Evolutionary conservation across 495 filamentous ascomycete species (phyloP), one percentile per base, ranked within the genome.

Genomic region (Haplographium delicatum): DNA sequence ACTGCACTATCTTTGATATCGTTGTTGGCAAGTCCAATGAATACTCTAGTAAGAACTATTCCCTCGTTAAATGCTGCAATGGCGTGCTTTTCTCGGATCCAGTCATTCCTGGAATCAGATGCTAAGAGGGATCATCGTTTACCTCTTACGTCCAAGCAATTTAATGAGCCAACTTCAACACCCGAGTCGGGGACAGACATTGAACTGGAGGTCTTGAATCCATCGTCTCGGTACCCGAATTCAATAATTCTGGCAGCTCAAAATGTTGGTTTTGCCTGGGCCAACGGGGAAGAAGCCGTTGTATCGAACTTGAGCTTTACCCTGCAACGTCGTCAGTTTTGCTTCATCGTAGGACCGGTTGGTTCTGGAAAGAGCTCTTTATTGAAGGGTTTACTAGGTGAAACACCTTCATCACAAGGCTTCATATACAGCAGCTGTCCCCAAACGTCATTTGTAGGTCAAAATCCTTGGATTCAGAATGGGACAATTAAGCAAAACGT

Each of bases 401-500:
- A 81, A 56, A 61, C 74, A 13, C 64, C 70, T 2, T 58, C 54
- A 5, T 24, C 44, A n/a, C 13, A 56, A 39, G 65, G 66, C 9
- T 51, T 46, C 25, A 47, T 67, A 1, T 47, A 59, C 24, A 26
- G 50, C 4, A 39, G 39, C 39, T 28, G 40, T 22, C 44, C 13
- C 4, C 31, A 10, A 6, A 57, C 68, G 34, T 68, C 67, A 1
- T 71, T 66, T 39, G 72, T 70, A 51, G 68, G 67, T 5, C 66
- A 73, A 34, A 68, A 62, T 1, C 60, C 70, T 0, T 81, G 81
- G 69, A 73, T 80, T 24, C 74, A 71, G 60, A 85, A 84, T 43
- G 75, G 65, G 0, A 79, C 78, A 0, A 72, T 86, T 48, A 67
- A 70, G 45, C 71, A 85, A 10, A 81, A 72, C 53, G 81, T 87